Base-by-base conservation (phyloP, 495 filamentous ascomycete genomes). In the Penicillium bialowiezense region DNA sequence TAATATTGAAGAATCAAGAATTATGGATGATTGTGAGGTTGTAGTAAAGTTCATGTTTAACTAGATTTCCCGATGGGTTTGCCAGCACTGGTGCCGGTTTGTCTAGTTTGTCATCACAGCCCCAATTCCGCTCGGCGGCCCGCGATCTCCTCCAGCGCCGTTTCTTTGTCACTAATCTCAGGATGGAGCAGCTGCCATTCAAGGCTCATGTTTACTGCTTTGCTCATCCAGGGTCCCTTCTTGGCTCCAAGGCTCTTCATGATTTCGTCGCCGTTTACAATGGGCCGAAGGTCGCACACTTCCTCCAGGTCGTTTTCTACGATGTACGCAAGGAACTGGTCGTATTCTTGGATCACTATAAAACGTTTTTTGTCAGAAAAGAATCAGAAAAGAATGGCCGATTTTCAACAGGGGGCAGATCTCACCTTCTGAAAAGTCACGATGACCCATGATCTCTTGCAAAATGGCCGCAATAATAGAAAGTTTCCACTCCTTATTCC, bases 181-280 rank as follows among this genome's bases (percentile, higher is more conserved):
- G 91, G 89, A 62, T 97, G 81, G 24, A 86, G 73, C 21, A 97
- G 72, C 70, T 97, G 95, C 89, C 90, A 97, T 47, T 81, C 80
- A 63, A 93, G 76, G 23, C 84, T 82, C 13, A 86, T 68, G 7
- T 88, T 82, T 36, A 93, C 60, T 12, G 89, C 90, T 46, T 71
- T 69, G 49, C 79, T 78, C 76, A 90, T 81, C 92, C 92, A 97
- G 12, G 74, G 82, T 5, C 93, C 93, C 2, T 82, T 80, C 52
- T 75, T 78, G 2, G 72, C 73, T 0, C 74, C 73, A 13, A 97
- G 65, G 7, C 67, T 78, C 48, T 81, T 71, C 19, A 78, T 71
- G 32, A 97, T 72, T 14, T 85, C 65, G 13, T 71, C 79, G 0
- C 90, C 90, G 51, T 87, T 80, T 32, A 89, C 69, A 15, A 89